A percentile compares a stretch with the other conserved stretches of the same genome.
Conservation (phyloP, 2,329 filamentous ascomycete genomes). For the Alternaria longipes region DNA sequence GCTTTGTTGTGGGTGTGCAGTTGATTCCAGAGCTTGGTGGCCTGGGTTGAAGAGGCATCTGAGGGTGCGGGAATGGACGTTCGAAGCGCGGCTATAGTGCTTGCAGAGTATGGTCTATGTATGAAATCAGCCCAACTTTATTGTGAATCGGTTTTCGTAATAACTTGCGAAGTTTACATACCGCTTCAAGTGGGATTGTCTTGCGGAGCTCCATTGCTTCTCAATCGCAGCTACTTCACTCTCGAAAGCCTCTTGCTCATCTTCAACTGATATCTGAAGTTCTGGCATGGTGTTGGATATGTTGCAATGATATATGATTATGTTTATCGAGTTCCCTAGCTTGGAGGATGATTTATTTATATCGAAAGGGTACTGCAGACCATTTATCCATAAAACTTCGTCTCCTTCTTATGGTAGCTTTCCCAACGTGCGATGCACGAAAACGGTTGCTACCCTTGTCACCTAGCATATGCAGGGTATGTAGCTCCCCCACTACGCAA, state of each 20-base stretch:
- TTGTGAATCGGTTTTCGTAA: too few relatives aligned
- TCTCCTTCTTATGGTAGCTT: not conserved
- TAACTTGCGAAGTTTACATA: not conserved
- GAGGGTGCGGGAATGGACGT: slow-evolving; percentile 37
- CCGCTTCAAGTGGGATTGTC: slow-evolving; percentile 24
- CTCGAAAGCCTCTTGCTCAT: slow-evolving; percentile 44
- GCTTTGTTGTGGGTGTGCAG: slow-evolving; percentile 48
- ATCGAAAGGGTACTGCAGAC: not conserved
- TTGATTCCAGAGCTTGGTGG: slow-evolving; percentile 51
- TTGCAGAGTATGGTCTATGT: slow-evolving; percentile 45
- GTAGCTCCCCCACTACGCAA: not conserved
- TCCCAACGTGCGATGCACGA: not conserved
- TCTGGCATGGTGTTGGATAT: slow-evolving; percentile 13
- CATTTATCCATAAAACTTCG: not conserved
- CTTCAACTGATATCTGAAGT: slow-evolving; percentile 22
- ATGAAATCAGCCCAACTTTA: not conserved
- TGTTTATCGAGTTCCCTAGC: not conserved
- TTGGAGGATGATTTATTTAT: not conserved
- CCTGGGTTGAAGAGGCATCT: slow-evolving; percentile 45
- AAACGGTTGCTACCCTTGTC: not conserved
- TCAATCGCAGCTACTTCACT: slow-evolving; percentile 47
- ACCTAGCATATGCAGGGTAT: not conserved
- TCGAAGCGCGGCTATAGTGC: slow-evolving; percentile 48
- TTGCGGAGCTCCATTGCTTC: slow-evolving; percentile 43
- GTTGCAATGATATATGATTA: not conserved